Base-by-base conservation (phyloP, 371 early-diverging fungal species). In the Mortierella sp. region DNA sequence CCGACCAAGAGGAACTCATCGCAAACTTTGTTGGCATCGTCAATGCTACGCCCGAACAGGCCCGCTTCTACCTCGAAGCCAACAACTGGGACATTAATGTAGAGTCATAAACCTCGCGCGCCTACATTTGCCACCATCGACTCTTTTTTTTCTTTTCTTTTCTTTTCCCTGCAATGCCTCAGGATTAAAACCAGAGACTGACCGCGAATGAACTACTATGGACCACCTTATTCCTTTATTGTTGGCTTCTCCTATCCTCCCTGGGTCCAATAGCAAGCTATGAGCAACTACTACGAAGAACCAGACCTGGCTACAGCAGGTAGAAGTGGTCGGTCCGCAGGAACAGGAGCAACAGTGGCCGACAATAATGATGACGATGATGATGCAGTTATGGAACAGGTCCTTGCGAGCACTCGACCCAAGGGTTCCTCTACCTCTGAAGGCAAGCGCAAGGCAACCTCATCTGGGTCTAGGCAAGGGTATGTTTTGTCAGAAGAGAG, bases 81-180 rank as follows among this genome's bases (percentile, higher is more conserved):
- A 87, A 85, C 76, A 87, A 90, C 64, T 92, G 95, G 92, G 87
- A 94, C 79, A 66, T 94, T 47, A 83, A 92, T 70, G 94, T 91
- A 83, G 46, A 44, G 23, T 45, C 48, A 60, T 14, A 21, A 16
- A n/a, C n/a, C n/a, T n/a, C n/a, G n/a, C n/a, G n/a, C n/a, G n/a
- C n/a, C n/a, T n/a, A 19, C 47, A 7, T 60, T 11, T 14, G 37
- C 14, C 37, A 28, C 47, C 47, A 19, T 62, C 21, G 6, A n/a
- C n/a, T n/a, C n/a, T n/a, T n/a, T n/a, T n/a, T n/a, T n/a, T n/a
- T n/a, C n/a, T n/a, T n/a, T n/a, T n/a, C n/a, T n/a, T n/a, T n/a
- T n/a, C n/a, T n/a, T n/a, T 19, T 59, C 51, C 37, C 9, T 43
- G 7, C 37, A 59, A 62, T 23, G 26, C 21, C 2, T n/a, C 16